phyloP scores from a whole-genome alignment of 306 rosid species.

The Cicer cuneatum region DNA sequence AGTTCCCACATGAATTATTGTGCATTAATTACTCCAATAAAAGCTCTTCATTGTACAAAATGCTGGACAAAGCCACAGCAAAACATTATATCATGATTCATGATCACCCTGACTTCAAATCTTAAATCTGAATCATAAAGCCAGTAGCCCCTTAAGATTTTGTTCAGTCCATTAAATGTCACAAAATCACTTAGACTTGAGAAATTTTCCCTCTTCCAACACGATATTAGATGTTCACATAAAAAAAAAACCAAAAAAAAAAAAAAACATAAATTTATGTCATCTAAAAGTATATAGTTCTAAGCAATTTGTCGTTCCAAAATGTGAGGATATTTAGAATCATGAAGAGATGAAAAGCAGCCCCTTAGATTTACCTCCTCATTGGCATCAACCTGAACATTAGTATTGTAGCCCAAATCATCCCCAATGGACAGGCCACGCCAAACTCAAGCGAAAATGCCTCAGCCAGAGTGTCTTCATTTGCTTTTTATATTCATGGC shows the following conservation, averaged over 20 bases:
- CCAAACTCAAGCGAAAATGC: not conserved
- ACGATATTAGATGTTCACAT: too few species aligned
- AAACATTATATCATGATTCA: not conserved
- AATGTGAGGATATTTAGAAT: too few species aligned
- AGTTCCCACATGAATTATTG: not conserved
- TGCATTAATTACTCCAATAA: not conserved
- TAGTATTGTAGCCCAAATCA: too few species aligned
- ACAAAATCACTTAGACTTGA: not conserved
- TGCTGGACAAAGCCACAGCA: conserved; percentile 3
- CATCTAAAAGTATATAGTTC: too few species aligned
- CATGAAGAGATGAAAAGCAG: too few species aligned
- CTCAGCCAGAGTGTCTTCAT: not conserved
- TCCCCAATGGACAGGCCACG: too few species aligned
- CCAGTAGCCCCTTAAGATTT: not conserved
- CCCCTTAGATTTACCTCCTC: not conserved
- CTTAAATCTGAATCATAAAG: not conserved
- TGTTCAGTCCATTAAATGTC: not conserved
- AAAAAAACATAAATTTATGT: too few species aligned
- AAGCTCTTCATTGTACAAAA: conserved; percentile 31
- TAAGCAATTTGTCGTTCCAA: too few species aligned
- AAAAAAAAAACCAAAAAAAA: too few species aligned
- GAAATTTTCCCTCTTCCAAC: too few species aligned
- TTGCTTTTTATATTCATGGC: not conserved
- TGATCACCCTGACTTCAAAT: not conserved
- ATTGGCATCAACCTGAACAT: not conserved